Evolutionary conservation across 73 alveolate species (phyloP).

Genomic region (Tetrahymena borealis): DNA sequence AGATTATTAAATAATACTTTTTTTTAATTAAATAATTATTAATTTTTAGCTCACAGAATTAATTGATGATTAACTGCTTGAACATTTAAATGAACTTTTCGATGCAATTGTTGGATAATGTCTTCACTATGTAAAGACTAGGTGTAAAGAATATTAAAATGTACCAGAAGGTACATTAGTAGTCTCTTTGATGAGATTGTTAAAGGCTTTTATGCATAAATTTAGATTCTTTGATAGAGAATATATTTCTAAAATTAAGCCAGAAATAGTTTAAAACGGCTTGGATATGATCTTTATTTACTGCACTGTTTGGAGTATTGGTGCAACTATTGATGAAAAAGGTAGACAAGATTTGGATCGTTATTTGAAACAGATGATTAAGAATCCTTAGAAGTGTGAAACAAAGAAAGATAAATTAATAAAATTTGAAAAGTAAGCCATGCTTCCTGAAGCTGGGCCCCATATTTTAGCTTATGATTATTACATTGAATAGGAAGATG

Average conservation of each 20-base stretch:
- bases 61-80: not conserved
- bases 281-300: slow-evolving; percentile 83
- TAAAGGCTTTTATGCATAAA: not conserved
- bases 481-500: slow-evolving; percentile 61
- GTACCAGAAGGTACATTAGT: slow-evolving; percentile 43
- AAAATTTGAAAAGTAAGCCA: slow-evolving; percentile 61
- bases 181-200: slow-evolving; percentile 2
- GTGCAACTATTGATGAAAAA: slow-evolving; percentile 75
- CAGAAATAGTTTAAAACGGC: slow-evolving; percentile 65
- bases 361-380: slow-evolving; percentile 50
- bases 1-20: not conserved
- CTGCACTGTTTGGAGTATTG: slow-evolving; percentile 81
- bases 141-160: slow-evolving; percentile 32
- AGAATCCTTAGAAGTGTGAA: slow-evolving; percentile 53
- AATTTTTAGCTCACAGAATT: slow-evolving; percentile 3
- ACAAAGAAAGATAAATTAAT: slow-evolving; percentile 37
- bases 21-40: slow-evolving; percentile 7
- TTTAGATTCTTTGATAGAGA: not conserved
- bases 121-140: slow-evolving; percentile 3
- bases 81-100: slow-evolving; percentile 35
- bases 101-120: slow-evolving; percentile 35
- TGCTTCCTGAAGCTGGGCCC: slow-evolving; percentile 68
- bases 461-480: slow-evolving; percentile 46
- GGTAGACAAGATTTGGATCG: slow-evolving; percentile 77
- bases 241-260: not conserved